Conservation (phyloP, 805 yeast species). For the Crinitomyces ghanaensis region DNA sequence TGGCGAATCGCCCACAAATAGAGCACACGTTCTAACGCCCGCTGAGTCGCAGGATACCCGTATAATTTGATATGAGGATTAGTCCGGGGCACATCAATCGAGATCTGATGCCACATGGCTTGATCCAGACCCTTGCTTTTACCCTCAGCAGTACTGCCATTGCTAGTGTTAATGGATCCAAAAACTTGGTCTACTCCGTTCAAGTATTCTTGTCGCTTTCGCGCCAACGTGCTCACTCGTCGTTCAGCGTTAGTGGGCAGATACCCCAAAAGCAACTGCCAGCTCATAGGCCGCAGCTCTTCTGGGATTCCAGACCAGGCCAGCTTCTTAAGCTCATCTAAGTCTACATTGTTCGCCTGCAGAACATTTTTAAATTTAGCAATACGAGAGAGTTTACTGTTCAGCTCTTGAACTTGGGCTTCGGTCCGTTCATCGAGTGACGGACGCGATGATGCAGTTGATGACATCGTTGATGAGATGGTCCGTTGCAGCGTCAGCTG, state of each 20-base stretch:
- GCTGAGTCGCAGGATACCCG: conserved; percentile 56
- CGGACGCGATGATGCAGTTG: conserved; percentile 4
- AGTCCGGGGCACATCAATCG: conserved; percentile 89
- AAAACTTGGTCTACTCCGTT: too few species aligned
- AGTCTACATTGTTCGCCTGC: conserved; percentile 42
- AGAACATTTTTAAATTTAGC: conserved; percentile 56
- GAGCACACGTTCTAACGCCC: conserved; percentile 66
- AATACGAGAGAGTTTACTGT: conserved; percentile 50
- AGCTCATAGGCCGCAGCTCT: conserved; percentile 65
- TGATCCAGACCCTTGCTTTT: conserved; percentile 53
- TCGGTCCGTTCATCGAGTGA: conserved; percentile 24
- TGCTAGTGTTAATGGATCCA: too few species aligned
- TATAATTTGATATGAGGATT: conserved; percentile 76
- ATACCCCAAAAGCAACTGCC: conserved; percentile 88
- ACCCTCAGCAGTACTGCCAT: too few species aligned
- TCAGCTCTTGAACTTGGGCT: conserved; percentile 43
- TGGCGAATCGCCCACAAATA: conserved; percentile 94
- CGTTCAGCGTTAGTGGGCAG: conserved; percentile 76
- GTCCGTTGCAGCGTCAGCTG: too few species aligned
- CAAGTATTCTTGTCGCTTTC: conserved; percentile 76
- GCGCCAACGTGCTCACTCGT: conserved; percentile 52
- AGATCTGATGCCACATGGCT: conserved; percentile 89
- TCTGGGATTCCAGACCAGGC: conserved; percentile 94
- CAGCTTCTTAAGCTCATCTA: conserved; percentile 59
- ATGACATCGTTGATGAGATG: not conserved